Evolutionary conservation across 306 rosid genomes (phyloP).

Genomic region (Corylus heterophylla): DNA sequence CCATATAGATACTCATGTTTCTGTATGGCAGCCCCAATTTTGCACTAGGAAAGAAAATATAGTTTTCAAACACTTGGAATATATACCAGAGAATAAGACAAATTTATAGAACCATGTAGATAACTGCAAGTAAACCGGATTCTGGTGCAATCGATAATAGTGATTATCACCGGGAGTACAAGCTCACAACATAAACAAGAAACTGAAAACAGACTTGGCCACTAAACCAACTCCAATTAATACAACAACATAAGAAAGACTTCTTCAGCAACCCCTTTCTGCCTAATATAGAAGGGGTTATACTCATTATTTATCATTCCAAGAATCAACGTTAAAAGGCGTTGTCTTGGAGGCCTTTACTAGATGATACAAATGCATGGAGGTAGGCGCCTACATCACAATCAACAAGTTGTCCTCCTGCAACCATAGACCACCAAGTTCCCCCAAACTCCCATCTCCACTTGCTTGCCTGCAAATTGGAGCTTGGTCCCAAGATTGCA

Average conservation of each 20-base stretch:
- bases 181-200: constrained; percentile 21
- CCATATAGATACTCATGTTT: neutral
- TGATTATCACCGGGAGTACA: constrained; percentile 43
- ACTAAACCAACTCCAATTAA: constrained; percentile 9
- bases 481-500: constrained; percentile 28
- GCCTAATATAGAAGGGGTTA: constrained; percentile 24
- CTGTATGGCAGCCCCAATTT: too few species aligned
- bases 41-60: neutral
- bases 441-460: constrained; percentile 33
- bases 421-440: constrained; percentile 26
- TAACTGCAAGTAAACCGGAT: constrained; percentile 31
- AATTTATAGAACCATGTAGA: constrained; percentile 34
- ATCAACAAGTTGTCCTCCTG: constrained; percentile 31
- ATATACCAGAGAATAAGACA: neutral
- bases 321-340: constrained; percentile 84
- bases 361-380: constrained; percentile 26
- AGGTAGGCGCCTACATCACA: constrained; percentile 25
- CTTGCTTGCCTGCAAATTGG: constrained; percentile 36
- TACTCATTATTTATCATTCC: constrained; percentile 38
- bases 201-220: neutral
- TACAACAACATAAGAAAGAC: constrained; percentile 9
- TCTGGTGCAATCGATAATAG: constrained; percentile 57
- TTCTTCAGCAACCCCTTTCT: constrained; percentile 18
- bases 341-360: constrained; percentile 61
- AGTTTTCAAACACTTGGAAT: neutral